Evolutionary conservation across 176 grass and related monocot genomes (phyloP), one percentile per base, ranked within the genome.

Genomic region (Bromus sterilis): DNA sequence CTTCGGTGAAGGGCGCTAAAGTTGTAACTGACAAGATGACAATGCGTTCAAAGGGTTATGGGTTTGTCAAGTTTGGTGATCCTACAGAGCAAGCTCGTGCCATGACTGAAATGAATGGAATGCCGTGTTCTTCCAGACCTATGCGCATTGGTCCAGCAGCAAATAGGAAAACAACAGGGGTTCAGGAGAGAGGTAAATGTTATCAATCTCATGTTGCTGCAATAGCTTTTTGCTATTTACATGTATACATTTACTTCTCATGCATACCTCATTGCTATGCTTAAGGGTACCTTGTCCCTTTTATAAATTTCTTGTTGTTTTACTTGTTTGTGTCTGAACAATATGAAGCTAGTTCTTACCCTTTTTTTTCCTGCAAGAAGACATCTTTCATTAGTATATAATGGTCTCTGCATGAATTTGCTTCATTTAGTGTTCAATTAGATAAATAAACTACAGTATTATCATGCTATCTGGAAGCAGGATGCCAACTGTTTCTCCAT

Each of bases 91-190:
- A 99, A 86, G 86, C 90, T 70, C 86, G 92, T 70, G 96, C 96
- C 48, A 95, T 99, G 96, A 87, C 91, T 51, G 96, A 99, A 83
- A 99, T 99, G 97, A 99, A 99, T 83, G 97, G 97, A 26, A 91
- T 99, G 91, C 89, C 86, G 37, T 91, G 91, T 61, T 95, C 93
- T 18, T 91, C 91, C 59, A 93, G 97, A 78, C 82, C 93, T 25
- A 99, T 99, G 97, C 84, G 97, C 42, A 90, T 93, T 66, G 97
- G 97, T 79, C 89, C 91, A 36, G 97, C 97, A 59, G 86, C 97
- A 25, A 95, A 86, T 74, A 99, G 92, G 20, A 99, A 89, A 76
- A 88, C 81, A 59, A 43, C 89, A 36, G 93, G 87, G 28, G 91
- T 66, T 74, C 91, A 93, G 63, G 89, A 89, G 77, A 99, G 90